Evolutionary conservation across 768 basidiomycete species (phyloP).

Genomic region (Pleurotus citrinopileatus): DNA sequence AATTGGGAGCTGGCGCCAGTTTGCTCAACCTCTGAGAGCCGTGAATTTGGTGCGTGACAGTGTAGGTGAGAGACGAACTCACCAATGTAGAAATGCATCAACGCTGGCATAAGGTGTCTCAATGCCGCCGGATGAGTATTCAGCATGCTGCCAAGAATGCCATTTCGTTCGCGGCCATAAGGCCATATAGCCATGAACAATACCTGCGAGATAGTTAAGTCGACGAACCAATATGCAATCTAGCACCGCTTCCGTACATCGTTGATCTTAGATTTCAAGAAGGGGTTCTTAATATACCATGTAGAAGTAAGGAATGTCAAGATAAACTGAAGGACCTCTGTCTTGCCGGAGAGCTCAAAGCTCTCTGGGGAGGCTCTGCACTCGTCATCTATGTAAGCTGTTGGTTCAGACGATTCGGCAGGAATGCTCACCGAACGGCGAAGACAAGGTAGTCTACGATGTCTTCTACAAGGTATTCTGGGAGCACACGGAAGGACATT

Average conservation of each 20-base stretch:
- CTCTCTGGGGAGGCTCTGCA: conserved; percentile 70
- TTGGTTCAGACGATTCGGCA: too few species aligned
- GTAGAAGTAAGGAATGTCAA: conserved; percentile 92
- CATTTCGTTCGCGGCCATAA: conserved; percentile 62
- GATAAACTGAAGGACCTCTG: conserved; percentile 81
- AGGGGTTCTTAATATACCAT: conserved; percentile 98
- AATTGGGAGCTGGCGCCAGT: conserved; percentile 98
- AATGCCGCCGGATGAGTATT: conserved; percentile 84
- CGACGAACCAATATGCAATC: neutral
- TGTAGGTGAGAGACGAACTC: conserved; percentile 17
- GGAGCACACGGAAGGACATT: conserved; percentile 79
- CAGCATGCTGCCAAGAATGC: conserved; percentile 78
- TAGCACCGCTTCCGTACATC: conserved; percentile 65
- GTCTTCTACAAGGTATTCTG: conserved; percentile 94
- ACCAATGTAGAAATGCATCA: conserved; percentile 97
- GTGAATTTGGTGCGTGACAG: neutral
- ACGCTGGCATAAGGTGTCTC: conserved; percentile 83
- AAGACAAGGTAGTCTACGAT: conserved; percentile 88
- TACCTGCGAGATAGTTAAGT: conserved; percentile 40
- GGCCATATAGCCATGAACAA: conserved; percentile 72
- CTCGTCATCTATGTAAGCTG: neutral
- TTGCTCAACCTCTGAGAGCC: conserved; percentile 82
- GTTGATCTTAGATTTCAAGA: conserved; percentile 94
- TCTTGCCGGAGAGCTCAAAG: conserved; percentile 81
- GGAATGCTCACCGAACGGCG: conserved; percentile 62